These are phyloP conservation scores for Neonothopanus nambi DNA, from an alignment of 1,284 basidiomycete species.

Conservation along the genomic window DNA sequence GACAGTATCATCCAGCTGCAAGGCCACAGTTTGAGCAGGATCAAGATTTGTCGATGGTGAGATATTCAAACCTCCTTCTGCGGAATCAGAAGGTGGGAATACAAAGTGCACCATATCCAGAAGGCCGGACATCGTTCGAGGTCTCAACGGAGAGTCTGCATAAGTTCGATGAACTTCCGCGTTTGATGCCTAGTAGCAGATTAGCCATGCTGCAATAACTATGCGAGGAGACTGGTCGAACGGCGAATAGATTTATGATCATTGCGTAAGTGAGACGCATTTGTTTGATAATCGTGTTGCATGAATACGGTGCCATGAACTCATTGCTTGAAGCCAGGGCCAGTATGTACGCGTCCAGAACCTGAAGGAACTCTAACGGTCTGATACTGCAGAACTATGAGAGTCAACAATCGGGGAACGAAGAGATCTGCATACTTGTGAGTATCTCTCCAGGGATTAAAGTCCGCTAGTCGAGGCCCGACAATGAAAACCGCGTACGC, in stretches of 20 bases:
- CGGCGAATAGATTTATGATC: constrained; percentile 55
- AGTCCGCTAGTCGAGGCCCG: constrained; percentile 37
- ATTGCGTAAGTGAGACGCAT: constrained; percentile 51
- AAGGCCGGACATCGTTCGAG: constrained; percentile 45
- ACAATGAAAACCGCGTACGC: constrained; percentile 57
- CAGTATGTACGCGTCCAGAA: constrained; percentile 21
- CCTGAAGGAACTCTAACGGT: constrained; percentile 14
- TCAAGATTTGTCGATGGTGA: constrained; percentile 38
- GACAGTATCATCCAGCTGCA: constrained; percentile 52
- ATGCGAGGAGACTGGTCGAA: constrained; percentile 29
- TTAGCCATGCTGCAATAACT: not conserved
- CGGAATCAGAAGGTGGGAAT: constrained; percentile 29
- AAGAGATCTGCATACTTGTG: constrained; percentile 2
- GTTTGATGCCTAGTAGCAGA: constrained; percentile 17
- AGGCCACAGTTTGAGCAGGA: constrained; percentile 45
- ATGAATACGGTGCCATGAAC: constrained; percentile 15
- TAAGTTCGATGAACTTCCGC: constrained; percentile 7
- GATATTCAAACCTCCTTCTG: constrained; percentile 19
- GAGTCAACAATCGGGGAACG: not conserved
- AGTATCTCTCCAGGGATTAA: constrained; percentile 19
- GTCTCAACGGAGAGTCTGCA: constrained; percentile 35
- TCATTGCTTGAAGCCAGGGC: constrained; percentile 14
- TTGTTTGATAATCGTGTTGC: constrained; percentile 24
- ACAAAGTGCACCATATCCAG: constrained; percentile 46
- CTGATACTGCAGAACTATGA: constrained; percentile 1